Conservation (phyloP, 129 eudicot species). For the Deinandra increscens region DNA sequence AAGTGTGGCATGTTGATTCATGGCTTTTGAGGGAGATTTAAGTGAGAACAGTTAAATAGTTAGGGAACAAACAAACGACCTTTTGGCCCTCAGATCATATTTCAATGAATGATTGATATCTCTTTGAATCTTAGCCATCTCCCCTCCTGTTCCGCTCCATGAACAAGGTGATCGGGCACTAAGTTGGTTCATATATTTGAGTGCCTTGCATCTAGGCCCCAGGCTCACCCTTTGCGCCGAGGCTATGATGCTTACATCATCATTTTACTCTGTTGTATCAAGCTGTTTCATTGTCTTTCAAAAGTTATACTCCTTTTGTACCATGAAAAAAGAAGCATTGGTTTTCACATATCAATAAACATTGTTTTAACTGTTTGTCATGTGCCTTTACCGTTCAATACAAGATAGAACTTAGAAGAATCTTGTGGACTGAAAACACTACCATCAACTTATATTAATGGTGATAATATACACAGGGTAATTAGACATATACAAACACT, state of each 20-base stretch:
- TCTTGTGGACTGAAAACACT: neutral
- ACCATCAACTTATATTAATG: neutral
- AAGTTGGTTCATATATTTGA: neutral
- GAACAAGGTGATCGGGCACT: neutral
- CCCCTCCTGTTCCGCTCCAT: neutral
- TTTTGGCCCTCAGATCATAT: neutral
- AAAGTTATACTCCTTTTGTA: neutral
- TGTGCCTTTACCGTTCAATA: neutral
- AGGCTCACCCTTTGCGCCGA: no score
- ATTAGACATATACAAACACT: conserved; percentile 2
- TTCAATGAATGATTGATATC: neutral
- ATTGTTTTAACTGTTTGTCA: conserved; percentile 2
- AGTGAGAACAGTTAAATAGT: neutral
- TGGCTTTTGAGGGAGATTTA: neutral
- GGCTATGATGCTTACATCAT: neutral
- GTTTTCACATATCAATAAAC: neutral
- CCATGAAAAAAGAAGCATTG: neutral
- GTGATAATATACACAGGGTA: neutral
- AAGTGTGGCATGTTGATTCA: neutral
- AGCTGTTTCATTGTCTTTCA: neutral
- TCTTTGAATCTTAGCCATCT: neutral
- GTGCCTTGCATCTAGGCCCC: no score
- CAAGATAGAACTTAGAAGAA: neutral
- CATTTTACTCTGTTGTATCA: neutral
- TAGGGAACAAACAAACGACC: neutral